Base-by-base conservation (phyloP, 228 moss, liverwort and hornwort genomes). In the Sphagnum fallax region DNA sequence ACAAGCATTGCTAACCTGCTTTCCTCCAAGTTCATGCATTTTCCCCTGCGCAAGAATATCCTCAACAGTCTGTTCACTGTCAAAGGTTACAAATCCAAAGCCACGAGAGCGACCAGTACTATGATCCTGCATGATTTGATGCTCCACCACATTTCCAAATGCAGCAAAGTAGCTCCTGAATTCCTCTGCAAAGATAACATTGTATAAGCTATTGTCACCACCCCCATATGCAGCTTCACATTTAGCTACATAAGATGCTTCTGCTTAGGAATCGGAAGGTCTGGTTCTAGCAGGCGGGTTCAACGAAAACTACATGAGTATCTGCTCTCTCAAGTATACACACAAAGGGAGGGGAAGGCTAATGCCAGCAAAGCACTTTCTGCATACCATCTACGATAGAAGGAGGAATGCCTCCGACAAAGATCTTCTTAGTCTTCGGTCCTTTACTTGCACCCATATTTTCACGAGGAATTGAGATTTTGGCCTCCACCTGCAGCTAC, bases 381-480 rank as follows among this genome's bases (percentile, higher is more conserved):
- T 80, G 75, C 91, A 74, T 89, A 98, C 98, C 98, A 84, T 98
- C 98, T 77, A 94, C 94, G 69, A 98, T 98, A 66, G 98, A 93
- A 62, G 98, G 94, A 78, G 98, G 98, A 72, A 98, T 98, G 75
- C 98, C 98, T 80, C 98, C 98, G 50, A 98, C 98, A 78, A 98
- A 98, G 62, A 98, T 98, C 86, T 94, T 94, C 84, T 94, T 94
- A 32, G 94, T 94, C 79, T 94, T 94, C 49, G 94, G 94, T 74
- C 94, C 98, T 86, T 98, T 98, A 66, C 92, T 90, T 61, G 98
- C 78, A 77, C 92, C 84, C 90, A 98, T 98, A 74, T 92, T 94
- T 82, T 98, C 98, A 77, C 98, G 92, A 81, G 98, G 98, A 65
- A 98, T 94, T 77, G 98, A 98, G 76, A 93, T 98, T 76, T 98